Base-by-base conservation (phyloP, 2,329 filamentous ascomycete genomes). In the Colletotrichum abscissum region DNA sequence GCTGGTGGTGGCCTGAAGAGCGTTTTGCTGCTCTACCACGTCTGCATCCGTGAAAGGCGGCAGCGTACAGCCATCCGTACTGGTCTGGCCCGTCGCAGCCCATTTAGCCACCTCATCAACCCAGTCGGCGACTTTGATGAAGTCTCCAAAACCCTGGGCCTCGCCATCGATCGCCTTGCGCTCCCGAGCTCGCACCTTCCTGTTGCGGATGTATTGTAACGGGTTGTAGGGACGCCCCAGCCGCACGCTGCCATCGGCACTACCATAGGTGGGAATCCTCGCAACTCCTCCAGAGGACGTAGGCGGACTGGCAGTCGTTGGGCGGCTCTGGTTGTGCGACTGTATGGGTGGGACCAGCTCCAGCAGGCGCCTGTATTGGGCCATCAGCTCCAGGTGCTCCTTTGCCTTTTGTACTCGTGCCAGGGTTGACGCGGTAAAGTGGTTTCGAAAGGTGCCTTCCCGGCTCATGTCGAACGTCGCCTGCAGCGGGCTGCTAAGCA, bases 131-230 rank as follows among this genome's bases (percentile, higher is more conserved):
- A 98, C 94, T 58, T 86, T 89, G 4, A 89, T 86, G 1, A 94
- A 86, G 80, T 98, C 92, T 52, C 90, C 88, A 85, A 97, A 98
- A 1, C 94, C 94, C 76, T 94, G 92, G 1, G 88, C 87, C 74
- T 94, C 91, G 19, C 93, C 91, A 78, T 97, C 91, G 42, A 98
- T 92, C 0, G 89, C 84, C 76, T 90, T 92, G 54, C 94, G 90
- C 82, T 97, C 94, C 19, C 95, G 90, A 30, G 93, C 92, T 75
- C 97, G 89, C 14, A 97, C 90, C 80, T 95, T 96, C 60, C 96
- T 90, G 79, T 99, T 98, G 24, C 97, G 92, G 68, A 98, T 93
- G 77, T 95, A 95, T 81, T 98, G 97, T 28, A 99, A 84, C 5
- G 96, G 97, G 80, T 99, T 98, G 80, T 98, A 98, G 2, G 87